A percentile compares a stretch with the other conserved stretches of the same genome.
These are phyloP conservation scores for Trichoderma sp. DNA, from an alignment of 2,329 filamentous ascomycete species.

Conservation along the genomic window DNA sequence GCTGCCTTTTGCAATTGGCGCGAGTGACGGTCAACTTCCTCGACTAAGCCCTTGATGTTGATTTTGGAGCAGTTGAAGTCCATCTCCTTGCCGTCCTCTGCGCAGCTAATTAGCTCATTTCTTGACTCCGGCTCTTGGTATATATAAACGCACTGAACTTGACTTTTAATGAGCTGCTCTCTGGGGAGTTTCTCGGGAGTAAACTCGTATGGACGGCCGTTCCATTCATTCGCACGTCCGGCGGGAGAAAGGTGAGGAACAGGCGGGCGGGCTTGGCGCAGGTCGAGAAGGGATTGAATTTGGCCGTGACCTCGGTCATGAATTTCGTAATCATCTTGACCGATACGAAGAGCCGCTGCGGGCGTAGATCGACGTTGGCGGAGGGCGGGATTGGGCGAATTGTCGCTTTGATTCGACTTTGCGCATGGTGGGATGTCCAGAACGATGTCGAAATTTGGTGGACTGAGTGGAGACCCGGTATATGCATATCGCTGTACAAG, in stretches of 20 bases:
- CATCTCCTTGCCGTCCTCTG: slow-evolving; percentile 92
- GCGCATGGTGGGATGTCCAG: background rate
- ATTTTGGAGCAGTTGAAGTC: slow-evolving; percentile 75
- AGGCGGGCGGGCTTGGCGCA: slow-evolving; percentile 79
- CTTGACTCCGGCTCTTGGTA: background rate
- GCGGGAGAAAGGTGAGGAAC: slow-evolving; percentile 81
- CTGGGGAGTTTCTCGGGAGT: slow-evolving; percentile 65
- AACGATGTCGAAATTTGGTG: slow-evolving; percentile 17
- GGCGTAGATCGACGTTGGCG: background rate
- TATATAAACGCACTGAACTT: slow-evolving; percentile 73
- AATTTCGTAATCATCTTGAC: slow-evolving; percentile 76
- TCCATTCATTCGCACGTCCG: slow-evolving; percentile 67
- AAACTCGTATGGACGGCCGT: slow-evolving; percentile 78
- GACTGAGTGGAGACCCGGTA: slow-evolving; percentile 8
- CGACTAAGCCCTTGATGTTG: slow-evolving; percentile 80
- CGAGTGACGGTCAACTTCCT: slow-evolving; percentile 89
- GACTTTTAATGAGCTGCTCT: slow-evolving; percentile 66
- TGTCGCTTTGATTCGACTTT: background rate
- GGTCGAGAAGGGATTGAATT: slow-evolving; percentile 88
- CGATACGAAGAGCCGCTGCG: slow-evolving; percentile 12
- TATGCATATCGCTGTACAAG: slow-evolving; percentile 20
- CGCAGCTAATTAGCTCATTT: slow-evolving; percentile 22
- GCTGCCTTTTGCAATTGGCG: slow-evolving; percentile 77
- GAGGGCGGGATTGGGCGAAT: background rate
- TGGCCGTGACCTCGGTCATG: slow-evolving; percentile 78